These are phyloP conservation scores for Triadica sebifera DNA, from an alignment of 345 rosid genomes.

Conservation along the genomic window DNA sequence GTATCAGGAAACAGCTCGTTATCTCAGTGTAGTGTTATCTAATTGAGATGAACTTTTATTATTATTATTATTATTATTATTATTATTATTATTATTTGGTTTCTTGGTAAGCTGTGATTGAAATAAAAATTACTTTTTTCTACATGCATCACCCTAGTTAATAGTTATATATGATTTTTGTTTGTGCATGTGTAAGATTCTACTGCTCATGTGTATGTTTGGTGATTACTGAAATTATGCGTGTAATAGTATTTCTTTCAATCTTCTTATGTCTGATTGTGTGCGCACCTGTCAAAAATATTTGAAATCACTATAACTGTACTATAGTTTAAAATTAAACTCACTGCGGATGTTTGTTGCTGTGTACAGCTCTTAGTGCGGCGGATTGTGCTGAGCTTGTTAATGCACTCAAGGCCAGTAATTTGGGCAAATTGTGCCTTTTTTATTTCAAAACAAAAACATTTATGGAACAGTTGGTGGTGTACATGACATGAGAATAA, in stretches of 20 bases:
- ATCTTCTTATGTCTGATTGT: not conserved
- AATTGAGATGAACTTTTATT: too few species aligned
- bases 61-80: too few species aligned
- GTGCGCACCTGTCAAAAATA: not conserved
- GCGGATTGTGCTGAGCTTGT: conserved; percentile 79
- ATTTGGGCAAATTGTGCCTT: not conserved
- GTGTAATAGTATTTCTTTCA: not conserved
- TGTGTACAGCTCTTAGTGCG: conserved; percentile 59
- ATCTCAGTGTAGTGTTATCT: not conserved
- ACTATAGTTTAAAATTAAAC: not conserved
- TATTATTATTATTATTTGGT: too few species aligned
- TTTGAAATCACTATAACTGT: not conserved
- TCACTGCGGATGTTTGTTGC: not conserved
- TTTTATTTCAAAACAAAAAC: not conserved
- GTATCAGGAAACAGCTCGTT: not conserved
- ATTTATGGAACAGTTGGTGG: not conserved
- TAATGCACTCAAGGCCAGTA: conserved; percentile 64
- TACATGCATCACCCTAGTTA: too few species aligned
- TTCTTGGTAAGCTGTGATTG: too few species aligned
- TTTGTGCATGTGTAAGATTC: not conserved
- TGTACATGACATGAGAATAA: not conserved
- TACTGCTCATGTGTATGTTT: not conserved
- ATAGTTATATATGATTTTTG: too few species aligned
- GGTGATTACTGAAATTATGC: not conserved
- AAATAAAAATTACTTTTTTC: too few species aligned